Evolutionary conservation across 1,284 basidiomycete species (phyloP).

Genomic region (Vanrija pseudolonga): DNA sequence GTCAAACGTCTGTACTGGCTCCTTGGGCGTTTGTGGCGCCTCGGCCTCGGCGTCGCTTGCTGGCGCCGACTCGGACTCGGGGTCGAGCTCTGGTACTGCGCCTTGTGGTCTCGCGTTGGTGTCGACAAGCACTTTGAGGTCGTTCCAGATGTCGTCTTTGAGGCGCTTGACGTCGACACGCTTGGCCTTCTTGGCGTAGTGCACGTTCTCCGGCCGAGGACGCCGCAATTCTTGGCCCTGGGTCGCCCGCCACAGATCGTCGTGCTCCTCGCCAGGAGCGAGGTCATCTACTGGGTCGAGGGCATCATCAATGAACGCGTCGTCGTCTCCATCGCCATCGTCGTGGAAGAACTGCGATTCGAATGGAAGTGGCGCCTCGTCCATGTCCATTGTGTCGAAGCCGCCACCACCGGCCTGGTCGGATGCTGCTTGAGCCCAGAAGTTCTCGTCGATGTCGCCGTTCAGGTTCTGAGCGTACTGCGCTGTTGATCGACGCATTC

Average conservation of each 20-base stretch:
- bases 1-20: constrained; percentile 69
- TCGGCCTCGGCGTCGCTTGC: constrained; percentile 2
- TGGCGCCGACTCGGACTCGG: neutral
- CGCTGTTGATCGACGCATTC: constrained; percentile 61
- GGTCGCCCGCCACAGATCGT: constrained; percentile 78
- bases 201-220: constrained; percentile 82
- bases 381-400: constrained; percentile 56
- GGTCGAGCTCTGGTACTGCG: neutral
- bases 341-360: constrained; percentile 98
- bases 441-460: constrained; percentile 86
- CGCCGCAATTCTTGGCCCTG: constrained; percentile 70
- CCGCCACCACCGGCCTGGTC: constrained; percentile 62
- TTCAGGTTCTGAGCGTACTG: constrained; percentile 51
- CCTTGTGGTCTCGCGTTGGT: neutral
- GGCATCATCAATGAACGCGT: constrained; percentile 60
- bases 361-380: constrained; percentile 67
- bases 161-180: constrained; percentile 93
- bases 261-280: constrained; percentile 57
- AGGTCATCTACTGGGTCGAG: constrained; percentile 52
- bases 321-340: constrained; percentile 75
- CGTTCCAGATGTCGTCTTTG: constrained; percentile 98
- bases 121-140: constrained; percentile 67
- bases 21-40: constrained; percentile 44
- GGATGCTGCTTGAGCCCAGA: constrained; percentile 90
- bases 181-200: constrained; percentile 94